Percentiles rank a stretch among this genome's conserved stretches.
Conservation (phyloP, 257 asterid species). For the Linaria vulgaris region DNA sequence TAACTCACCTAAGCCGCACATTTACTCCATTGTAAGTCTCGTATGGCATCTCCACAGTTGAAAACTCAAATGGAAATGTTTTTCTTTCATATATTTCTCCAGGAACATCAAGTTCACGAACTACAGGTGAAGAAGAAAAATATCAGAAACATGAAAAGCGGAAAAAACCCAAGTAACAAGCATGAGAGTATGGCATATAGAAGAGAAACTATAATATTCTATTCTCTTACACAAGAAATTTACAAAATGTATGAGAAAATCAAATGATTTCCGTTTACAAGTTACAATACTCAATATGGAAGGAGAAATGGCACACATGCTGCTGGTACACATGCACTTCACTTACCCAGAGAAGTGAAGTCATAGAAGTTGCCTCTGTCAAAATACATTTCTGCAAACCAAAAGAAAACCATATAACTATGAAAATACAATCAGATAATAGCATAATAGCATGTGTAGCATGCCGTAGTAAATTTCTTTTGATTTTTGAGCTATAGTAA, state of each 20-base stretch:
- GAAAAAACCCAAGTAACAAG: neutral
- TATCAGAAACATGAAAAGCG: conserved; percentile 22
- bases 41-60: conserved; percentile 97
- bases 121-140: conserved; percentile 33
- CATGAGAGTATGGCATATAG: conserved; percentile 11
- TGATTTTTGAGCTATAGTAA: neutral
- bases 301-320: neutral
- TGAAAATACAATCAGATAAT: conserved; percentile 10
- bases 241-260: neutral
- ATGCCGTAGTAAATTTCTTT: neutral
- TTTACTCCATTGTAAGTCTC: conserved; percentile 93
- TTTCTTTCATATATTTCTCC: conserved; percentile 88
- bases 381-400: conserved; percentile 57
- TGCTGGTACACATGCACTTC: neutral
- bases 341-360: conserved; percentile 66
- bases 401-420: conserved; percentile 3
- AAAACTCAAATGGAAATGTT: conserved; percentile 90
- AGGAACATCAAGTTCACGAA: conserved; percentile 83
- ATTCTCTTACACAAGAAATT: neutral
- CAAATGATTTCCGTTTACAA: neutral
- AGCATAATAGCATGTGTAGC: no score
- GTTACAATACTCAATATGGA: neutral
- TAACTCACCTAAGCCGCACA: conserved; percentile 89
- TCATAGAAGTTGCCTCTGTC: conserved; percentile 68
- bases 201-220: neutral